Evolutionary conservation across 352 stramenopile genomes (phyloP), one percentile per base, ranked within the genome.

Genomic region (Globisporangium mamillatum): DNA sequence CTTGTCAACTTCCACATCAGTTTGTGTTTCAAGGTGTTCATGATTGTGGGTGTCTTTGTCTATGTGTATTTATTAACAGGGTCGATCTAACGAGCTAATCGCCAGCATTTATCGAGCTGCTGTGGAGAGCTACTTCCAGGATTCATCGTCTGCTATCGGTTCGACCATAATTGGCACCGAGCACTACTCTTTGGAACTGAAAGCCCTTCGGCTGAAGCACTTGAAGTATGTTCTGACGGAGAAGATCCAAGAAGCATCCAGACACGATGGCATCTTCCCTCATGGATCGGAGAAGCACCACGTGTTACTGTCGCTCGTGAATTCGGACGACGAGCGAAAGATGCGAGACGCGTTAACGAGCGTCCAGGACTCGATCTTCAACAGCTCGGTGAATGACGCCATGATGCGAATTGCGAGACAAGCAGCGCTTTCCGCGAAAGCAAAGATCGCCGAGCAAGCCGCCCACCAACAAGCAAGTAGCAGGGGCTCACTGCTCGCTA

Each of bases 371-470:
- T 78, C 76, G 29, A 71, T 93, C 14, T 93, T 95, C 63, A 80
- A 82, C 38, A 83, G 73, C 69, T 90, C 83, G 9, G 76, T 93
- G 58, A 89, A 90, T 61, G 84, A 93, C 60, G 87, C 85, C 2
- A 92, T 91, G 72, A 91, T 95, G 85, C 79, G 84, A 50, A 92
- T 95, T 66, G 87, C 87, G 0, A 85, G 87, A 46, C 82, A 95
- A 56, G 87, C 87, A 27, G 87, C 87, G 8, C 64, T 95, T 48
- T 93, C 85, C 0, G 87, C 87, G 9, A 91, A 93, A 53, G 87
- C 84, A 4, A 89, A 88, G 59, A 95, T 95, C 75, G 87, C 87
- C 6, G 84, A 95, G 53, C 82, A 93, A 54, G 80, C 82, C 29
- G 83, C 86, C 1, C 86, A 92, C 29, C 85, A 93, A 60, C 84